Evolutionary conservation across 2,329 filamentous ascomycete genomes (phyloP).

Genomic region (Ilyonectria mors-panacis): DNA sequence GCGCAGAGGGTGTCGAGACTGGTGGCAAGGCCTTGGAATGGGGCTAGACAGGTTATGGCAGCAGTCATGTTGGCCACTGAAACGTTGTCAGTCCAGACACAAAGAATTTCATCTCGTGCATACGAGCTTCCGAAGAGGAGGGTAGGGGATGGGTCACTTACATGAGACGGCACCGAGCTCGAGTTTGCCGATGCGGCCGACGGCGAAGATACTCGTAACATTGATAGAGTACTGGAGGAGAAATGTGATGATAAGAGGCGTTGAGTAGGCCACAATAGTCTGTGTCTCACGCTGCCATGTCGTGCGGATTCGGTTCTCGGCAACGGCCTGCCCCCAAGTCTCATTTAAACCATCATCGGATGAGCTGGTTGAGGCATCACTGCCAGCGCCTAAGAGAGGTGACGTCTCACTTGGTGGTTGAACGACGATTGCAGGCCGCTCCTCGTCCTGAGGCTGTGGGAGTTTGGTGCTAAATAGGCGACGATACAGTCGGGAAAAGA

Average conservation of each 20-base stretch:
- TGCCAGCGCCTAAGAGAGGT: conserved; percentile 57
- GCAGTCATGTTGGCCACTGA: conserved; percentile 78
- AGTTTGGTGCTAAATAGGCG: conserved; percentile 71
- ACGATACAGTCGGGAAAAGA: conserved; percentile 61
- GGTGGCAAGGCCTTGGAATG: conserved; percentile 89
- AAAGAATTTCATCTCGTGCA: neutral
- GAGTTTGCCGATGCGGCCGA: conserved; percentile 81
- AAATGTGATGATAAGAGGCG: conserved; percentile 79
- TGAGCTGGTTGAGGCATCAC: conserved; percentile 56
- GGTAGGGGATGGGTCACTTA: conserved; percentile 46
- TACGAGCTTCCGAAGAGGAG: neutral
- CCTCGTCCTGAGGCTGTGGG: conserved; percentile 52
- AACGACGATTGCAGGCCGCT: conserved; percentile 52
- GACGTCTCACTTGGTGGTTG: conserved; percentile 60
- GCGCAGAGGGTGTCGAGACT: conserved; percentile 93
- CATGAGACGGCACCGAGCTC: conserved; percentile 62
- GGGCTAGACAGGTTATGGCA: conserved; percentile 83
- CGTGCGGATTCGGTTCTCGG: conserved; percentile 84
- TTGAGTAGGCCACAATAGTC: conserved; percentile 80
- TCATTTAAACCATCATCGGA: conserved; percentile 73
- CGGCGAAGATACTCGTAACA: conserved; percentile 84
- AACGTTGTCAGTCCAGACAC: conserved; percentile 28
- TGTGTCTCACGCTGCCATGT: conserved; percentile 93
- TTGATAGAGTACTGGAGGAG: conserved; percentile 87
- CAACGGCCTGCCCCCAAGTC: conserved; percentile 89